These are phyloP conservation scores for Aspergillus vadensis DNA, from an alignment of 2,329 filamentous ascomycete genomes.

Conservation along the genomic window DNA sequence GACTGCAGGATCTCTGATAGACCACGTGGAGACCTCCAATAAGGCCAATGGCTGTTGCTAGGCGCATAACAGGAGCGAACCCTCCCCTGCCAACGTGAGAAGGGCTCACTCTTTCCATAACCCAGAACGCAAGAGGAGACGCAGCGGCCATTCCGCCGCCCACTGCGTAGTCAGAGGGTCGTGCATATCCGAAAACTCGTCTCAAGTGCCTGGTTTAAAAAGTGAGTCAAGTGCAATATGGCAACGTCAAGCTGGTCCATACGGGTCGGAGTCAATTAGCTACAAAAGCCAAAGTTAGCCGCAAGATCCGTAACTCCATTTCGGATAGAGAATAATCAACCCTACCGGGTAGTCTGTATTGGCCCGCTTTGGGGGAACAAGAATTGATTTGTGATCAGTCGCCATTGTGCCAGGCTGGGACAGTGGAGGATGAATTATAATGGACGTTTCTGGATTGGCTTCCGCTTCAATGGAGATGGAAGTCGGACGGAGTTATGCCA, in stretches of 20 bases:
- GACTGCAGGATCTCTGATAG: constrained; percentile 83
- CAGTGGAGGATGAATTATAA: constrained; percentile 14
- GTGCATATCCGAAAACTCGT: constrained; percentile 84
- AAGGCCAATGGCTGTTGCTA: constrained; percentile 71
- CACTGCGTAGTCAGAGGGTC: constrained; percentile 77
- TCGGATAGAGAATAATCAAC: constrained; percentile 25
- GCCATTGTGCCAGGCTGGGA: constrained; percentile 35
- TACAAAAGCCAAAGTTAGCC: constrained; percentile 48
- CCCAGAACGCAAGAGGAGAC: constrained; percentile 71
- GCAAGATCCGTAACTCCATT: neutral
- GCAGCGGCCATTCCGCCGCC: constrained; percentile 69
- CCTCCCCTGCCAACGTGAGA: constrained; percentile 81
- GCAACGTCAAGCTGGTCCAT: constrained; percentile 47
- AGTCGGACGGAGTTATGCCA: constrained; percentile 30
- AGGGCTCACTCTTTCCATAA: constrained; percentile 82
- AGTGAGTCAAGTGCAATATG: neutral
- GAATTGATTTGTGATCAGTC: constrained; percentile 42
- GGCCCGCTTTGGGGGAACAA: constrained; percentile 75
- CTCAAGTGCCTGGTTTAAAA: constrained; percentile 71
- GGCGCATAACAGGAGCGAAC: constrained; percentile 79
- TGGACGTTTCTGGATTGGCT: constrained; percentile 25
- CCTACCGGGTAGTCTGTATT: constrained; percentile 85
- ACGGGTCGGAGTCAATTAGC: constrained; percentile 99
- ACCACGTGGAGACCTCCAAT: constrained; percentile 80
- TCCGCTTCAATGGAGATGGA: constrained; percentile 28